Base-by-base conservation (phyloP, 2,329 filamentous ascomycete genomes). In the Colletotrichum costaricense region DNA sequence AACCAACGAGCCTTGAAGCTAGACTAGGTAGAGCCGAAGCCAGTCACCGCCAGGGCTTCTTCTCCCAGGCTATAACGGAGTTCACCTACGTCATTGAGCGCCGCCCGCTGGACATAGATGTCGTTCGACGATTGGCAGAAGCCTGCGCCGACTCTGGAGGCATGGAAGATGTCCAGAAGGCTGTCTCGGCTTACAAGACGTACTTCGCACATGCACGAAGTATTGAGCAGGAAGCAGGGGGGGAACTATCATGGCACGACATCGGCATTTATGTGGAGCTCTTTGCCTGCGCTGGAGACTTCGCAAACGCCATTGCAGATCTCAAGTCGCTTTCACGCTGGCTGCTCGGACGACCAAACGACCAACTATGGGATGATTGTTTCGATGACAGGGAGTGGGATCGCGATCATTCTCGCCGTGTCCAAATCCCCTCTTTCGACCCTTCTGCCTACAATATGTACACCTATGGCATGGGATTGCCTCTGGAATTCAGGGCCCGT, bases 341-440 rank as follows among this genome's bases (percentile, higher is more conserved):
- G 95, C 87, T 98, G 67, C 86, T 98, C 52, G 94, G 94, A 9
- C 91, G 97, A 62, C 85, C 88, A 46, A 85, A 89, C 5, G 95
- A 99, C 80, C 82, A 79, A 0, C 94, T 91, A 78, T 99, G 97
- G 97, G 80, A 87, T 9, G 87, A 89, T 75, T 85, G 88, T 35
- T 86, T 90, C 5, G 94, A 98, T 79, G 95, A 98, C 80, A 89
- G 95, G 69, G 97, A 99, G 83, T 99, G 95, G 91, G 97, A 99
- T 80, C 83, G 89, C 5, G 88, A 92, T 57, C 90, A 95, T 78
- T 86, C 88, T 24, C 92, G 97, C 74, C 91, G 95, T 70, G 81
- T 85, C 2, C 82, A 88, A 70, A 88, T 94, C 5, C 81, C 88
- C 2, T 88, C 88, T 1, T 98, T 93, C 79, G 82, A 86, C 9